A percentile compares a stretch with the other conserved stretches of the same genome.
These are phyloP conservation scores for Penicillium waksmanii DNA, from an alignment of 495 filamentous ascomycete genomes.

Conservation along the genomic window DNA sequence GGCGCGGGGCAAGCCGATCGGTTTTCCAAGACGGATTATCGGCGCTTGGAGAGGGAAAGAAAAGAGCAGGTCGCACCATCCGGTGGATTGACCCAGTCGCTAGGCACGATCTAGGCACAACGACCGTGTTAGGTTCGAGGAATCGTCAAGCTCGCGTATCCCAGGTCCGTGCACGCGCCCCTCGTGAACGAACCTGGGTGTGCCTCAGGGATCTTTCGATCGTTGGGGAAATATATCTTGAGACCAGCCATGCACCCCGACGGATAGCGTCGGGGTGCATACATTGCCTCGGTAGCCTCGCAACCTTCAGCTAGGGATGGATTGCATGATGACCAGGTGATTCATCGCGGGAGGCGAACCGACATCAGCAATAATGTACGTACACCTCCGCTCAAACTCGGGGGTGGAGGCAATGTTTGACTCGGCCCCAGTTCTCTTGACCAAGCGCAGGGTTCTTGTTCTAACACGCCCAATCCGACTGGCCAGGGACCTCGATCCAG, in stretches of 20 bases:
- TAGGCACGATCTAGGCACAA: constrained; percentile 31
- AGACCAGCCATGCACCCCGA: constrained; percentile 16
- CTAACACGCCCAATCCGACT: constrained; percentile 26
- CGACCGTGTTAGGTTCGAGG: constrained; percentile 21
- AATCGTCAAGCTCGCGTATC: constrained; percentile 25
- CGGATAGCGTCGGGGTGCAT: constrained; percentile 19
- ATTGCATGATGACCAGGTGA: not conserved
- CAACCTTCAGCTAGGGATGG: constrained; percentile 1
- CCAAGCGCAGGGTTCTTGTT: constrained; percentile 10
- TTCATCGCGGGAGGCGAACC: not conserved
- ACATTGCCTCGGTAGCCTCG: not conserved
- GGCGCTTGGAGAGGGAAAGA: constrained; percentile 16
- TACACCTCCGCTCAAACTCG: constrained; percentile 4
- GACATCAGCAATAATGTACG: constrained; percentile 4
- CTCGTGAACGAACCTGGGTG: constrained; percentile 22
- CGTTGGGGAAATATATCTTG: constrained; percentile 25
- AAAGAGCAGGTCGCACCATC: constrained; percentile 10
- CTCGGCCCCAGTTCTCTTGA: constrained; percentile 13
- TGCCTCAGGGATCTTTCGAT: constrained; percentile 8
- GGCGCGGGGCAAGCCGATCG: not conserved
- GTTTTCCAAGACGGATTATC: constrained; percentile 4
- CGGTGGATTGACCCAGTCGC: constrained; percentile 18
- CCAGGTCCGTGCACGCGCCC: constrained; percentile 28
- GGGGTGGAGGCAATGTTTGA: constrained; percentile 10
- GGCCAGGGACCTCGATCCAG: constrained; percentile 26